These are phyloP conservation scores for Ophiostoma sp. DNA, from an alignment of 2,329 filamentous ascomycete genomes.

Conservation along the genomic window DNA sequence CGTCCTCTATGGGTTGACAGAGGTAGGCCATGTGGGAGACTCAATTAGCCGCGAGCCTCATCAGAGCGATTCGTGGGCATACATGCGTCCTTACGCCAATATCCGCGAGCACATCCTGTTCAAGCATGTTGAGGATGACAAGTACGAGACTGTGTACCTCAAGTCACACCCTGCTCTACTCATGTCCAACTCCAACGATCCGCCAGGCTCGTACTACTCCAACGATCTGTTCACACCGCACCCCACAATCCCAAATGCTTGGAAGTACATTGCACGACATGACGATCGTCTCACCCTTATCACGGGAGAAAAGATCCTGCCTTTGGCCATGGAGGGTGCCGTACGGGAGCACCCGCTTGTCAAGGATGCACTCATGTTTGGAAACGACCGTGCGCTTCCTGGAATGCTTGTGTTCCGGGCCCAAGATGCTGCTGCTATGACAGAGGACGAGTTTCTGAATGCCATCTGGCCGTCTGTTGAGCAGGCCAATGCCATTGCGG, in stretches of 20 bases:
- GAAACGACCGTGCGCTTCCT: constrained; percentile 33
- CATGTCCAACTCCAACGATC: constrained; percentile 36
- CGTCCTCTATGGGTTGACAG: constrained; percentile 40
- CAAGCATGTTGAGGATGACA: constrained; percentile 35
- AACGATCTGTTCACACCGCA: constrained; percentile 37
- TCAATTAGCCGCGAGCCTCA: constrained; percentile 37
- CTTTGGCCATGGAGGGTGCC: constrained; percentile 35
- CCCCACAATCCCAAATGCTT: constrained; percentile 35
- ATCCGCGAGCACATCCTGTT: constrained; percentile 37
- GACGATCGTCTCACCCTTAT: constrained; percentile 39
- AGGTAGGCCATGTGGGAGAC: constrained; percentile 41
- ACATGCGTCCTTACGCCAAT: constrained; percentile 38
- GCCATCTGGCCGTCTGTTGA: constrained; percentile 37
- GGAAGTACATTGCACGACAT: constrained; percentile 37
- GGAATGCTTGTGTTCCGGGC: constrained; percentile 35
- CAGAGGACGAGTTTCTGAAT: constrained; percentile 35
- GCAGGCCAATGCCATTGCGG: constrained; percentile 38
- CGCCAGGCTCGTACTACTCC: constrained; percentile 36
- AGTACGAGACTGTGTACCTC: constrained; percentile 36
- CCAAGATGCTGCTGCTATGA: constrained; percentile 28
- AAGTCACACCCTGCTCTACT: constrained; percentile 35
- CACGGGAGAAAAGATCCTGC: constrained; percentile 40
- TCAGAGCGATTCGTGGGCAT: constrained; percentile 42
- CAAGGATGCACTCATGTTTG: constrained; percentile 35
- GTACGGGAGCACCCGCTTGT: constrained; percentile 35